Conservation (phyloP, 345 rosid genomes). For the Physaria fendleri region DNA sequence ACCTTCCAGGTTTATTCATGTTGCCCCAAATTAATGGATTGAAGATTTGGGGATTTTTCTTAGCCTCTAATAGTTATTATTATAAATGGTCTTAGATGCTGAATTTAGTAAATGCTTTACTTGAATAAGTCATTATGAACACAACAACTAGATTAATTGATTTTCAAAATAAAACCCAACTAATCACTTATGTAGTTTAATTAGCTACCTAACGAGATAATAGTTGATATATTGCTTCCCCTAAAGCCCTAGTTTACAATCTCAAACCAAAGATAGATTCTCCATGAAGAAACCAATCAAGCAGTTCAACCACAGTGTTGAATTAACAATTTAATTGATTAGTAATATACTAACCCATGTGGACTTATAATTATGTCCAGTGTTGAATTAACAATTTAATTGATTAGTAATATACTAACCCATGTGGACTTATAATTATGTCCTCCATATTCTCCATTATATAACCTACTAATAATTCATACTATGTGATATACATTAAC, state of each 20-base stretch:
- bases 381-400: too few species aligned
- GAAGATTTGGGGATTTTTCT: not conserved
- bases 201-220: conserved; percentile 3
- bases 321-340: too few species aligned
- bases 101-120: not conserved
- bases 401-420: too few species aligned
- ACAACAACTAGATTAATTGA: conserved; percentile 1
- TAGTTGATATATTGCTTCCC: too few species aligned
- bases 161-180: not conserved
- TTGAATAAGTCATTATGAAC: not conserved
- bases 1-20: not conserved
- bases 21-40: not conserved
- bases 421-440: conserved; percentile 5
- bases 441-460: not conserved
- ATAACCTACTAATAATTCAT: not conserved
- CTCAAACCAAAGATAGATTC: too few species aligned
- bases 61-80: not conserved
- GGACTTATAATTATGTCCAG: too few species aligned
- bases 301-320: too few species aligned
- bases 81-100: not conserved
- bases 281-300: too few species aligned
- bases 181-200: not conserved
- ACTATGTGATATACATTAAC: too few species aligned
- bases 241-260: too few species aligned
- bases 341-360: too few species aligned